Base-by-base conservation (phyloP, 164 flowering plant genomes). In the Vitis rupestris region DNA sequence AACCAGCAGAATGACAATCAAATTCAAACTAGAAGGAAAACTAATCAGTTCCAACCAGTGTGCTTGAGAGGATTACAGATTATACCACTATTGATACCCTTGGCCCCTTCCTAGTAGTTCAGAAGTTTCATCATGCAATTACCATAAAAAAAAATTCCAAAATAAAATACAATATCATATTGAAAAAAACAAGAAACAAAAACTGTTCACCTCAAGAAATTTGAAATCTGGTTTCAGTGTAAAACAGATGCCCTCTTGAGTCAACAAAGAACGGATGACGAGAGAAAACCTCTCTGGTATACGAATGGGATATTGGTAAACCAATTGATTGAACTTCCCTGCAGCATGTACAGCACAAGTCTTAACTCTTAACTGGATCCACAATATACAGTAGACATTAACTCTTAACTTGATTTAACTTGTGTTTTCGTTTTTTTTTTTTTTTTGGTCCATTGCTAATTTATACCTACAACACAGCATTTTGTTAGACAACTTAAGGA, bases 251-350 rank as follows among this genome's bases (percentile, higher is more conserved):
- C 99, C 99, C 80, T 95, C 99, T 77, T 95, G 99, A 63, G 99
- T 95, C 82, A 95, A 80, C 59, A 95, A 78, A 61, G 99, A 92
- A 59, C 99, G 97, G 68, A 95, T 95, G 61, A 95, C 99, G 75
- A 95, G 97, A 70, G 99, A 95, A 82, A 95, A 95, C 75, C 99
- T 87, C 80, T 95, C 99, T 1, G 99, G 99, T 17, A 95, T 95
- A 61, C 98, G 96, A 59, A 95, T 95, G 54, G 98, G 99, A 77
- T 92, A 95, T 67, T 92, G 87, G 80, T 95, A 95, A 64, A 95
- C 99, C 70, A 95, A 79, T 68, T 92, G 95, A 75, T 95, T 95
- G 72, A 95, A 95, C 72, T 95, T 89, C 50, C 95, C 99, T 95
- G 90, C 83, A 80, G 47, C 66, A 72, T 50, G 57, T 15, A 65